Evolutionary conservation across 441 rosid genomes (phyloP).

Genomic region (Bruguiera hainesii): DNA sequence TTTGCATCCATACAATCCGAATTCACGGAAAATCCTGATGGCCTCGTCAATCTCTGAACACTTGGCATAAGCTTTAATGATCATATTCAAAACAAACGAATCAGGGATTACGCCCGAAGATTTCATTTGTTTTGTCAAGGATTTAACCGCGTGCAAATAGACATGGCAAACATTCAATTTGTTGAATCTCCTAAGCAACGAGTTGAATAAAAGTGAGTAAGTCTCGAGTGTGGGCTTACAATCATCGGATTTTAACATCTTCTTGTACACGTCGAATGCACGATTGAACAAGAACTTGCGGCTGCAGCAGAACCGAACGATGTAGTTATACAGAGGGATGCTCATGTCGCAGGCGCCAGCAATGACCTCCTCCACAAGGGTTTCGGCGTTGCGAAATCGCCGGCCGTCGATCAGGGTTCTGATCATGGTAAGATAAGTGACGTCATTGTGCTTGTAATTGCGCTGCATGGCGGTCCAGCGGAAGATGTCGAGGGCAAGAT

Average conservation of each 20-base stretch:
- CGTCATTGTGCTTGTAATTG: slow-evolving; percentile 61
- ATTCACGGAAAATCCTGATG: slow-evolving; percentile 57
- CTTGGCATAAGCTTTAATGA: slow-evolving; percentile 71
- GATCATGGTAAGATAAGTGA: slow-evolving; percentile 61
- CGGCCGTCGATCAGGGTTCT: slow-evolving; percentile 49
- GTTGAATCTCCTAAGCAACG: slow-evolving; percentile 69
- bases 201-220: slow-evolving; percentile 46
- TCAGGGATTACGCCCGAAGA: slow-evolving; percentile 72
- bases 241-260: slow-evolving; percentile 58
- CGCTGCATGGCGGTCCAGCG: slow-evolving; percentile 81
- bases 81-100: slow-evolving; percentile 76
- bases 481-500: slow-evolving; percentile 82
- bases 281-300: slow-evolving; percentile 68
- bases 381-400: slow-evolving; percentile 60
- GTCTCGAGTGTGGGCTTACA: slow-evolving; percentile 83
- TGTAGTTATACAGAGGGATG: slow-evolving; percentile 61
- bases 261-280: slow-evolving; percentile 78
- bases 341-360: slow-evolving; percentile 75
- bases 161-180: slow-evolving; percentile 65
- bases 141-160: slow-evolving; percentile 70
- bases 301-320: slow-evolving; percentile 69
- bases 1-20: slow-evolving; percentile 77
- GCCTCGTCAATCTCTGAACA: slow-evolving; percentile 78
- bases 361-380: slow-evolving; percentile 67
- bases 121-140: slow-evolving; percentile 81